These are phyloP conservation scores for Ogataea methylovora DNA, from an alignment of 805 yeast genomes.

Conservation along the genomic window DNA sequence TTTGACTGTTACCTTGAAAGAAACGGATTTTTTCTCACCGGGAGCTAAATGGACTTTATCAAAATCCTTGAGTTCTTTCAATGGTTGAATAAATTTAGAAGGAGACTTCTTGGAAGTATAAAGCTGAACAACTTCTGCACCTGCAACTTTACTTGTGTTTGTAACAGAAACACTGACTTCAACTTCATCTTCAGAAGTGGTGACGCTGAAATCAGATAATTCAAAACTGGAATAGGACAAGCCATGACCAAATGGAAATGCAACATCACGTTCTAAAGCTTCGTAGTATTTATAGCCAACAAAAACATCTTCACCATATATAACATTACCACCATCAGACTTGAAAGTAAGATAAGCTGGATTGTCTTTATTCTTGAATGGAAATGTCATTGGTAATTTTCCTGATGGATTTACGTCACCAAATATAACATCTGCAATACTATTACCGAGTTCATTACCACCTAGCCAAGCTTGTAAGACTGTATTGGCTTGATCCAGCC, in stretches of 20 bases:
- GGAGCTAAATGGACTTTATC: slow-evolving; percentile 37
- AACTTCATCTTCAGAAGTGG: slow-evolving; percentile 10
- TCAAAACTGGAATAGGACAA: slow-evolving; percentile 33
- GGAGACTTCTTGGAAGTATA: slow-evolving; percentile 31
- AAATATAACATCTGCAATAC: slow-evolving; percentile 35
- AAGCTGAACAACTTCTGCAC: slow-evolving; percentile 48
- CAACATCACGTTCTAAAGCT: slow-evolving; percentile 24
- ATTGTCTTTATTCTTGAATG: slow-evolving; percentile 25
- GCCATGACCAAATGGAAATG: slow-evolving; percentile 38
- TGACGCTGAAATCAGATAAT: slow-evolving; percentile 17
- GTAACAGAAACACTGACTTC: slow-evolving; percentile 29
- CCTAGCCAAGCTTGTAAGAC: slow-evolving; percentile 30
- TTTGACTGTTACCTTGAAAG: slow-evolving; percentile 30
- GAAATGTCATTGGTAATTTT: slow-evolving; percentile 33
- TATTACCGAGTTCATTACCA: slow-evolving; percentile 34
- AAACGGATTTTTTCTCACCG: slow-evolving; percentile 34
- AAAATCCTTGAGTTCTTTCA: slow-evolving; percentile 52
- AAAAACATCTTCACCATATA: slow-evolving; percentile 39
- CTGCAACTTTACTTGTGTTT: slow-evolving; percentile 39
- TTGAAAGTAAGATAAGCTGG: slow-evolving; percentile 30
- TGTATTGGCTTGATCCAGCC: slow-evolving; percentile 24
- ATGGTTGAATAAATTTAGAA: slow-evolving; percentile 38
- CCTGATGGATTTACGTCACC: slow-evolving; percentile 39
- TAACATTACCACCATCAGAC: slow-evolving; percentile 27
- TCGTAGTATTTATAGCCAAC: slow-evolving; percentile 39